Evolutionary conservation across 2,329 filamentous ascomycete genomes (phyloP), one percentile per base, ranked within the genome.

Genomic region (Neoascochyta sp.): DNA sequence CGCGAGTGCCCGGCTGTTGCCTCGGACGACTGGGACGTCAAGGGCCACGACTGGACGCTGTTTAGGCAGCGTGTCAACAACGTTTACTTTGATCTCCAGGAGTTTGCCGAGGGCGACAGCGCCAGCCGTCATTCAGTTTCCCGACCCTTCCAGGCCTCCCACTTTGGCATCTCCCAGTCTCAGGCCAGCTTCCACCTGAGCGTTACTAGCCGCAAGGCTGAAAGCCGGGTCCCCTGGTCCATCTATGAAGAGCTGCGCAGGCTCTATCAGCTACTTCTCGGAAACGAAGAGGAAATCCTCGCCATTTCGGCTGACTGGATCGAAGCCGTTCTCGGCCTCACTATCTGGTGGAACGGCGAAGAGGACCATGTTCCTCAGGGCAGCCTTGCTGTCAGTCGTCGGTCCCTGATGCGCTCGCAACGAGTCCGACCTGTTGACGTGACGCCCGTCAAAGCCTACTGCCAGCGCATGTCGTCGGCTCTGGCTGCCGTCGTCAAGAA

Each of bases 311-410:
- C 90, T 52, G 89, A 95, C 62, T 96, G 90, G 90, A 80, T 90
- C 29, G 90, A 96, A 66, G 89, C 87, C 0, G 84, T 82, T 0
- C 67, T 95, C 37, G 85, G 82, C 2, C 68, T 96, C 27, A 81
- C 89, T 17, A 81, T 84, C 5, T 96, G 90, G 90, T 95, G 89
- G 88, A 83, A 94, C 54, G 86, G 92, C 39, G 76, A 80, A 37
- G 74, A 80, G 7, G 68, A 71, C 9, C 65, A 68, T 1, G 45
- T 63, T 16, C 43, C 60, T 1, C 53, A 62, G 20, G 65, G 61
- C 29, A 70, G 62, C 42, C 57, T 72, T 17, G 62, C 62, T 28
- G 62, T 59, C n/a, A 70, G 64, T 36, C 64, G 67, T 32, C 66
- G 63, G 19, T 64, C 65, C 9, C 39, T 67, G 29, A 59, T 56